Evolutionary conservation across 2,329 filamentous ascomycete species (phyloP), one percentile per base, ranked within the genome.

Genomic region (Penicillium sp.): DNA sequence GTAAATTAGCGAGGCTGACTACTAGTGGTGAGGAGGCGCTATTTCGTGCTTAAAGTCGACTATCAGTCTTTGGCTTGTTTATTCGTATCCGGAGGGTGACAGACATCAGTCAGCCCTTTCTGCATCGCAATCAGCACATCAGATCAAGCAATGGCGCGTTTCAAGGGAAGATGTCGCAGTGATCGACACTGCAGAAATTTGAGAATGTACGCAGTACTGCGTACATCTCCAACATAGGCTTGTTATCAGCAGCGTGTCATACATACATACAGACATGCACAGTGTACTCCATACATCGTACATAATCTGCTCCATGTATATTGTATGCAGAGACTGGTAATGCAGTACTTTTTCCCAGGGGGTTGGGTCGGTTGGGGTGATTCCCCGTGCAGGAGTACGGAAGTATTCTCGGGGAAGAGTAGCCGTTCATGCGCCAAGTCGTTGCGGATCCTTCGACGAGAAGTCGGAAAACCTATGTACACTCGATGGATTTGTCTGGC

Each of bases 401-500:
- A 43, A 43, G 46, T 36, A 49, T 36, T 36, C 50, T 48, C 49
- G 39, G 57, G 56, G 53, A 47, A 47, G 36, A 50, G 45, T 30
- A 56, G 38, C 46, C 54, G 41, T 49, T 50, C 38, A 25, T 10
- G n/a, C 28, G 35, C 34, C 38, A 19, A 60, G 44, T 59, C 54
- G 53, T 25, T 41, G 59, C 59, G 59, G 57, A 59, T 59, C 38
- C 14, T 14, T 39, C 25, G 35, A 27, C 10, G 36, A 44, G 42
- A 54, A 52, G 39, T 56, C 59, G 54, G 19, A 35, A 38, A 49
- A 44, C 37, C 37, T 31, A n/a, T n/a, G n/a, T n/a, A n/a, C n/a
- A 11, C 11, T 41, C 18, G 50, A 39, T 38, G n/a, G 30, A 50
- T 36, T 49, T 51, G 44, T 53, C 43, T 53, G 51, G 53, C 28